Conservation (phyloP, 306 rosid species). For the Gynostemma pentaphyllum region DNA sequence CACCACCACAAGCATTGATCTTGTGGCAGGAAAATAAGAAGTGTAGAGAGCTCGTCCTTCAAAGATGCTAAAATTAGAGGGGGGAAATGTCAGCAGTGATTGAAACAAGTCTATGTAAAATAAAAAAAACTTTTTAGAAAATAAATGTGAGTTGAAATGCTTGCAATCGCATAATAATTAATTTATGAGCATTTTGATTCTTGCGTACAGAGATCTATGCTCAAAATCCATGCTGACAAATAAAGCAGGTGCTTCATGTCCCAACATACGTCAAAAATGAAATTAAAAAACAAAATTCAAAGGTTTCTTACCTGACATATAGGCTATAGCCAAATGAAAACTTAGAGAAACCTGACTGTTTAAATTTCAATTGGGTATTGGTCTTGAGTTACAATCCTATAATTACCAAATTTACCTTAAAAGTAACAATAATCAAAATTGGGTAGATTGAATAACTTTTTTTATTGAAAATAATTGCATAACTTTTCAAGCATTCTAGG, state of each 20-base stretch:
- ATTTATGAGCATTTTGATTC: neutral
- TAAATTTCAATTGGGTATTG: neutral
- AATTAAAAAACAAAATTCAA: neutral
- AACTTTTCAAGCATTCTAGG: neutral
- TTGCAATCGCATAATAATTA: neutral
- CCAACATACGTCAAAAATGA: neutral
- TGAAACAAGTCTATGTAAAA: neutral
- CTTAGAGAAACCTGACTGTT: neutral
- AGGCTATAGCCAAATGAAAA: too few species aligned
- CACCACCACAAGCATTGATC: slow-evolving; percentile 52
- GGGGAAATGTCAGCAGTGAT: neutral
- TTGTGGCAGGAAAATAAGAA: slow-evolving; percentile 66
- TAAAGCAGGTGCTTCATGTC: neutral
- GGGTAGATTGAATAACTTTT: too few species aligned
- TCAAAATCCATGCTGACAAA: neutral
- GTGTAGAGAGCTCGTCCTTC: slow-evolving; percentile 78
- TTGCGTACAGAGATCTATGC: neutral
- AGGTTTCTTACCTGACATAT: neutral
- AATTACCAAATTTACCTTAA: neutral
- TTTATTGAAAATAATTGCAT: too few species aligned
- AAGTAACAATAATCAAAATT: too few species aligned
- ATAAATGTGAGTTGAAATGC: neutral
- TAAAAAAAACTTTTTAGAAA: neutral
- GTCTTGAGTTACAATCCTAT: neutral
- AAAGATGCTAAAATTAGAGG: slow-evolving; percentile 44